Percentiles rank a stretch among this genome's conserved stretches.
Conservation (phyloP, 2,329 filamentous ascomycete genomes). For the Ceratocystis diversiconidia region DNA sequence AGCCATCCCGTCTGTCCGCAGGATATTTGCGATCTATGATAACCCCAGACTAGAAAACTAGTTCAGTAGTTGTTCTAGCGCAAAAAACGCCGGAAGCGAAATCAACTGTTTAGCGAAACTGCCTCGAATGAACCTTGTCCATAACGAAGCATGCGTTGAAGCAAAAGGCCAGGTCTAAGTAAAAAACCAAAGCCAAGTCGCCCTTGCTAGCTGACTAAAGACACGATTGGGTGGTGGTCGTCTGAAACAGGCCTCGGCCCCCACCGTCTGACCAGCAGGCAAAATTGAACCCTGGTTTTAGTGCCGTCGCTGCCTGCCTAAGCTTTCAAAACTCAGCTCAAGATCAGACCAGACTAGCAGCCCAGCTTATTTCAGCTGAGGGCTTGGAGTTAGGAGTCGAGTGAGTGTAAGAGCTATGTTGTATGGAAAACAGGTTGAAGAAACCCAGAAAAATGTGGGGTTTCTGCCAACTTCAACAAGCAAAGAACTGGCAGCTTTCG, state of each 20-base stretch:
- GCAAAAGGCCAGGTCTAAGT: no score
- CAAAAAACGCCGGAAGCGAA: not conserved
- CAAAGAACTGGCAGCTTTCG: no score
- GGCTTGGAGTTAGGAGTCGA: not conserved
- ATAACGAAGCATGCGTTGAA: no score
- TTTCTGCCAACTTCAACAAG: not conserved
- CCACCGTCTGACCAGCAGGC: not conserved
- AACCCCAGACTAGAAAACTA: not conserved
- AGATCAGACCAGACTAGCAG: not conserved
- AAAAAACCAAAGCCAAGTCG: no score
- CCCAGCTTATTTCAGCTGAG: not conserved
- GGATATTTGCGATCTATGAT: not conserved
- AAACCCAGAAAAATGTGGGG: not conserved
- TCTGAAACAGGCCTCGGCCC: not conserved
- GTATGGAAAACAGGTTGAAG: no score
- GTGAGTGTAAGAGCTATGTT: no score
- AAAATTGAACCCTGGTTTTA: not conserved
- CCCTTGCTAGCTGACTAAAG: no score
- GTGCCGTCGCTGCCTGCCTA: not conserved
- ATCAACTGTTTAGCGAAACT: not conserved
- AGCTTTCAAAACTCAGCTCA: not conserved
- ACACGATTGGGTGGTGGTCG: not conserved
- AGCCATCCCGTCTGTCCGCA: not conserved
- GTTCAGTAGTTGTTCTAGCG: not conserved
- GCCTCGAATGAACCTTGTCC: no score